Base-by-base conservation (phyloP, 2,329 filamentous ascomycete species). In the Calonectria montana region DNA sequence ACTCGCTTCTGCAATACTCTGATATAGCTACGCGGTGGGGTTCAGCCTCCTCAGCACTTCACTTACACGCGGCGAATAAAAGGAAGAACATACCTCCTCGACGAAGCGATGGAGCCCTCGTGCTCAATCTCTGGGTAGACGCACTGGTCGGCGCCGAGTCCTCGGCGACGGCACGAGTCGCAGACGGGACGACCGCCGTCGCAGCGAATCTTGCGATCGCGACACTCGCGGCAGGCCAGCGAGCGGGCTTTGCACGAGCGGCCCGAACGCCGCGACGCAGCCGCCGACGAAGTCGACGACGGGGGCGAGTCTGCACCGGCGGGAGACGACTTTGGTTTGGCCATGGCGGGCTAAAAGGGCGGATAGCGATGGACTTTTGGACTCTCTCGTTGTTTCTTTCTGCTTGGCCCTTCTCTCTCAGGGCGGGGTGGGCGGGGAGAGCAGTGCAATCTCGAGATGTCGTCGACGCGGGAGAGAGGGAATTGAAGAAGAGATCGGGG, bases 201-300 rank as follows among this genome's bases (percentile, higher is more conserved):
- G 67, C 78, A 79, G 62, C 78, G 78, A 18, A 79, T 79, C 73
- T 79, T 79, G 72, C 78, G 78, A 67, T 79, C 78, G 69, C 78
- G 78, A 77, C 78, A 79, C 59, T 79, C 78, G 57, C 78, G 73
- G 55, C 78, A 79, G 9, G 78, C 78, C 29, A 79, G 67, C 37
- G 78, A 79, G 65, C 78, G 74, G 66, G 78, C 78, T 53, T 79
- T 79, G 64, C 76, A 76, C 23, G 78, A 67, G 61, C 78, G 78
- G 72, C 73, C 75, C 65, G 78, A 69, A 37, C 69, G 72, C 64
- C 72, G 72, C 61, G 65, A 48, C 47, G 62, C 41, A 21, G 75
- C 66, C 50, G 75, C 74, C 69, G 77, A 63, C n/a, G 68, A 29
- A n/a, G 47, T 27, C 27, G 63, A 29, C 15, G 67, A 27, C 29